Conservation (phyloP, 2,329 filamentous ascomycete species). For the Xylaria digitata region DNA sequence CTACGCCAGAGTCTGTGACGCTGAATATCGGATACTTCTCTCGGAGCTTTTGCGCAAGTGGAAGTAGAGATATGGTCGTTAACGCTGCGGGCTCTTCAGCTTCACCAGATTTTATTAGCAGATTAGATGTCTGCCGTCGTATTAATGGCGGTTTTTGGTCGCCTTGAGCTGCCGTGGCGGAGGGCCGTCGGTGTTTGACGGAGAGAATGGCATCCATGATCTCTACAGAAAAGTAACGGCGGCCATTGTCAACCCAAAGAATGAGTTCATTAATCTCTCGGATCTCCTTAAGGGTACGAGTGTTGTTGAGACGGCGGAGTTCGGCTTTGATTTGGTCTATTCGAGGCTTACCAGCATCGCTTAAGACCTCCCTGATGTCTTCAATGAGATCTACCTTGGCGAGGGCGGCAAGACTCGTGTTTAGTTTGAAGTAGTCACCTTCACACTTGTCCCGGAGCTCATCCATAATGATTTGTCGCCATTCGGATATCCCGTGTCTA, state of each 20-base stretch:
- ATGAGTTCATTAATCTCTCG: conserved; percentile 54
- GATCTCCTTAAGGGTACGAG: conserved; percentile 51
- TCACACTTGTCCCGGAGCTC: conserved; percentile 46
- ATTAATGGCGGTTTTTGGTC: conserved; percentile 17
- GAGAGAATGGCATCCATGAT: conserved; percentile 48
- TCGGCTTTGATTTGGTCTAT: conserved; percentile 51
- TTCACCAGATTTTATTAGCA: conserved; percentile 3
- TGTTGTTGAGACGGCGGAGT: conserved; percentile 49
- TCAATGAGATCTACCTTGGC: conserved; percentile 51
- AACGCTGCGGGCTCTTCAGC: conserved; percentile 24
- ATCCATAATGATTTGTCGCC: conserved; percentile 49
- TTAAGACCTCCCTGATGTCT: conserved; percentile 50
- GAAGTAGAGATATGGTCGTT: conserved; percentile 47
- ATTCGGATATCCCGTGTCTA: conserved; percentile 47
- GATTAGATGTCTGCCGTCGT: conserved; percentile 35
- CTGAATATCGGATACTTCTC: conserved; percentile 49
- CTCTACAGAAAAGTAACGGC: conserved; percentile 43
- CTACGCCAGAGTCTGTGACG: conserved; percentile 44
- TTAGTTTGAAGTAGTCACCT: conserved; percentile 50
- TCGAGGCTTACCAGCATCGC: conserved; percentile 48
- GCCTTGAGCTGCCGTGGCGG: conserved; percentile 15
- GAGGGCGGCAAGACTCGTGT: conserved; percentile 49
- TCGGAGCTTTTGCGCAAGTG: conserved; percentile 46
- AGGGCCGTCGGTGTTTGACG: conserved; percentile 43
- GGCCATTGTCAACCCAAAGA: conserved; percentile 49